Evolutionary conservation across 192 early-diverging fungal species (phyloP).

Genomic region (Glomus cerebriforme): DNA sequence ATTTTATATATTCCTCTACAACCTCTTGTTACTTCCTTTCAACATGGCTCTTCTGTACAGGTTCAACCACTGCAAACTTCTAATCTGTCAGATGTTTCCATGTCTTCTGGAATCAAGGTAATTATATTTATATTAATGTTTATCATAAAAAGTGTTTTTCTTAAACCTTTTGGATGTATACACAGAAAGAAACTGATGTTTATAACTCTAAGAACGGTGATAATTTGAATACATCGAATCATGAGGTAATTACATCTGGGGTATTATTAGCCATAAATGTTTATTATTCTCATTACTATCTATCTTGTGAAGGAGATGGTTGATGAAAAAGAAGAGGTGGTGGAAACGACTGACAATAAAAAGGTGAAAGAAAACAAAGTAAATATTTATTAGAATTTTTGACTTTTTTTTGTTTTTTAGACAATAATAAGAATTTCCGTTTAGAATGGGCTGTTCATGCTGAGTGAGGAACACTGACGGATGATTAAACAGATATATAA

Average conservation of each 20-base stretch:
- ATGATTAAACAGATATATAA: slow-evolving; percentile 20
- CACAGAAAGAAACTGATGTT: neutral
- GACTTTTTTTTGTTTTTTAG: neutral
- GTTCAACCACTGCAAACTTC: too few relatives aligned
- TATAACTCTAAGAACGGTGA: neutral
- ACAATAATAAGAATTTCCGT: slow-evolving; percentile 4
- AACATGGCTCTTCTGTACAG: too few relatives aligned
- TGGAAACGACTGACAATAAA: too few relatives aligned
- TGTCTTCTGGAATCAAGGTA: too few relatives aligned
- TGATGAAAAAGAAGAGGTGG: too few relatives aligned
- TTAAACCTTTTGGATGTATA: neutral
- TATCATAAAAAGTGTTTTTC: neutral
- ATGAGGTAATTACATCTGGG: neutral
- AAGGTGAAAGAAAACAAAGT: too few relatives aligned
- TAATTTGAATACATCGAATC: neutral
- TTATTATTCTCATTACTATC: too few relatives aligned
- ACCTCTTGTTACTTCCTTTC: too few relatives aligned
- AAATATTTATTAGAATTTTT: neutral
- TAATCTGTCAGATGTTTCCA: too few relatives aligned
- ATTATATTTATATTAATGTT: neutral
- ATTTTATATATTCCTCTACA: too few relatives aligned
- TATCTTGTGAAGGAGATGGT: too few relatives aligned
- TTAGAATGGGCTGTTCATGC: slow-evolving; percentile 17
- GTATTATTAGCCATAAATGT: neutral
- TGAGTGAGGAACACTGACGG: slow-evolving; percentile 3